Evolutionary conservation across 441 rosid genomes (phyloP).

Genomic region (Hura crepitans): DNA sequence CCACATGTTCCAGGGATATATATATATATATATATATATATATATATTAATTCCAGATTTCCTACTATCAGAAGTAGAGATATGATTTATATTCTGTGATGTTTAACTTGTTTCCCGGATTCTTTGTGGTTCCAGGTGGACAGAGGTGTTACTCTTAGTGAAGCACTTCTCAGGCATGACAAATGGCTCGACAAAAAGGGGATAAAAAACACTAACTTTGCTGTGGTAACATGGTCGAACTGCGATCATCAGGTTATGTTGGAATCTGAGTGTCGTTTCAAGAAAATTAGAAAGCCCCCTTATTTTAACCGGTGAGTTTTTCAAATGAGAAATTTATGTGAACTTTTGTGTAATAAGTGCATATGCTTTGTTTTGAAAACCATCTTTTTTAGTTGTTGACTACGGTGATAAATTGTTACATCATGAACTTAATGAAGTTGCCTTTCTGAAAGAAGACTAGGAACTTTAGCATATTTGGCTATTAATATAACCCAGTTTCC

Average conservation of each 20-base stretch:
- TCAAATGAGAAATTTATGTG: not conserved
- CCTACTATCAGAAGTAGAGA: not conserved
- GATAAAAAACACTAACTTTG: constrained; percentile 56
- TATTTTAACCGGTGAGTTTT: constrained; percentile 52
- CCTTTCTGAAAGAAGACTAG: not conserved
- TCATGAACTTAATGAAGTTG: too few species aligned
- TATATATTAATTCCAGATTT: not conserved
- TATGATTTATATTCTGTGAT: not conserved
- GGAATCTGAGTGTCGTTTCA: constrained; percentile 71
- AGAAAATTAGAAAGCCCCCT: constrained; percentile 64
- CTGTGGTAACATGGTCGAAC: constrained; percentile 71
- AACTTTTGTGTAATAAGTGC: not conserved
- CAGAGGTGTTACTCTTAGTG: constrained; percentile 53
- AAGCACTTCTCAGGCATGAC: constrained; percentile 63
- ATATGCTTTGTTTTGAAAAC: not conserved
- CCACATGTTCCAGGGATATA: not conserved
- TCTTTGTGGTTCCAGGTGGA: constrained; percentile 47
- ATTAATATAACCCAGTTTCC: not conserved
- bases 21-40: too few species aligned
- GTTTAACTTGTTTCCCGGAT: not conserved
- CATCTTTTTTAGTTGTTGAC: not conserved
- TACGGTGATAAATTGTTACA: not conserved
- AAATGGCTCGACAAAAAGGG: constrained; percentile 73
- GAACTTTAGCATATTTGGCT: not conserved
- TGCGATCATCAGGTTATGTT: constrained; percentile 76